Base-by-base conservation (phyloP, 257 asterid genomes). In the Coffea eugenioides region DNA sequence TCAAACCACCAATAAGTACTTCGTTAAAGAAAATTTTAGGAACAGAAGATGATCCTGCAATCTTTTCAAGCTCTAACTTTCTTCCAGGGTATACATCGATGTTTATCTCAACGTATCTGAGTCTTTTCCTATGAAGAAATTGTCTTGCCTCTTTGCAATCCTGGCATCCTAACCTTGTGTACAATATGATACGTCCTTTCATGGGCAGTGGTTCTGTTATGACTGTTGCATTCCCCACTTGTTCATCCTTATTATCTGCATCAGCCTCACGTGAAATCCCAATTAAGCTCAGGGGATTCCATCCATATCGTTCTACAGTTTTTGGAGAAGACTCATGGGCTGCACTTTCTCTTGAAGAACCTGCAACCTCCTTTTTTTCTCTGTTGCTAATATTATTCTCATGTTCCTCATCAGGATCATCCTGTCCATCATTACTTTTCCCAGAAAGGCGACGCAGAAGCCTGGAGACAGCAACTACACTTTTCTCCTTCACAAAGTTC, bases 21-120 rank as follows among this genome's bases (percentile, higher is more conserved):
- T 94, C 98, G 79, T 94, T 94, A 79, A 94, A 94, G 80, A 94
- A 91, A 61, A 91, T 92, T 86, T 66, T 84, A 61, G 98, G 98
- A 85, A 92, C 96, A 81, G 75, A 82, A 82, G 86, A 85, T 77
- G 97, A 93, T 62, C 92, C 94, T 85, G 91, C 84, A 80, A 92
- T 72, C 85, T 88, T 94, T 84, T 94, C 97, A 16, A 94, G 92
- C 82, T 92, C 98, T 70, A 82, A 54, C 82, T 89, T 89, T 87
- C 98, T 92, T 27, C 89, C 80, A 8, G 92, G 94, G 81, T 91
- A 94, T 71, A 91, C 86, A 86, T 94, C 97, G 66, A 92, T 83
- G 80, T 92, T 94, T 76, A 94, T 89, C 78, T 94, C 98, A 74
- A 92, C 88, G 66, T 91, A 92, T 78, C 90, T 84, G 75, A 94